A percentile compares a stretch with the other conserved stretches of the same genome.
Evolutionary conservation across 768 basidiomycete genomes (phyloP).

Genomic region (Roridomyces roridus): DNA sequence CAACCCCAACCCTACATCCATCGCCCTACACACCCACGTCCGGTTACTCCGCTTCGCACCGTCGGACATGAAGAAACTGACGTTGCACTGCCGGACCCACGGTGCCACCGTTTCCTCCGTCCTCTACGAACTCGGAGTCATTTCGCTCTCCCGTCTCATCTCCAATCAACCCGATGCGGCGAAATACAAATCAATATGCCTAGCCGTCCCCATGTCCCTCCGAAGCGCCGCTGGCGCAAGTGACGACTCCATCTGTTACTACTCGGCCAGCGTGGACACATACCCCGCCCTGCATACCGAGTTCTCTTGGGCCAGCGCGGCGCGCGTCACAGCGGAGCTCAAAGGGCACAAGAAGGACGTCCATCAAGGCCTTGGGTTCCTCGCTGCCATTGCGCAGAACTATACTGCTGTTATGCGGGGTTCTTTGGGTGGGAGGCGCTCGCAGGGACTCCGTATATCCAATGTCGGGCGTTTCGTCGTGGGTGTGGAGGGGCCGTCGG

Average conservation of each 20-base stretch:
- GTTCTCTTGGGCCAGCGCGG: neutral
- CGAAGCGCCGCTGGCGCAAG: neutral
- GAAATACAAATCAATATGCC: neutral
- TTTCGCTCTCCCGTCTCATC: neutral
- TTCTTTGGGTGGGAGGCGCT: neutral
- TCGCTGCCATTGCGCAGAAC: neutral
- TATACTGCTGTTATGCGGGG: neutral
- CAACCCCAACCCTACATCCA: neutral
- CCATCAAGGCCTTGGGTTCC: neutral
- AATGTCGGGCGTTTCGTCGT: slow-evolving; percentile 1
- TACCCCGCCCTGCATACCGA: neutral
- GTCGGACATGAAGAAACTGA: neutral
- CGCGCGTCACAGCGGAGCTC: neutral
- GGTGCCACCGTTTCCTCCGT: slow-evolving; percentile 3
- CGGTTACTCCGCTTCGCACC: neutral
- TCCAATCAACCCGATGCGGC: neutral
- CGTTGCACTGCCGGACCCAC: neutral
- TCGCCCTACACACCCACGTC: neutral
- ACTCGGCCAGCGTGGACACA: neutral
- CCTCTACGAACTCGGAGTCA: neutral
- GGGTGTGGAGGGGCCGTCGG: too few species aligned
- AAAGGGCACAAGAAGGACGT: neutral
- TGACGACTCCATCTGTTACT: slow-evolving; percentile 1
- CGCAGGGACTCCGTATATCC: neutral
- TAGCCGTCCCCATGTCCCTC: neutral